Evolutionary conservation across 176 grass and related monocot species (phyloP), one percentile per base, ranked within the genome.

Genomic region (Oryza brachyantha): DNA sequence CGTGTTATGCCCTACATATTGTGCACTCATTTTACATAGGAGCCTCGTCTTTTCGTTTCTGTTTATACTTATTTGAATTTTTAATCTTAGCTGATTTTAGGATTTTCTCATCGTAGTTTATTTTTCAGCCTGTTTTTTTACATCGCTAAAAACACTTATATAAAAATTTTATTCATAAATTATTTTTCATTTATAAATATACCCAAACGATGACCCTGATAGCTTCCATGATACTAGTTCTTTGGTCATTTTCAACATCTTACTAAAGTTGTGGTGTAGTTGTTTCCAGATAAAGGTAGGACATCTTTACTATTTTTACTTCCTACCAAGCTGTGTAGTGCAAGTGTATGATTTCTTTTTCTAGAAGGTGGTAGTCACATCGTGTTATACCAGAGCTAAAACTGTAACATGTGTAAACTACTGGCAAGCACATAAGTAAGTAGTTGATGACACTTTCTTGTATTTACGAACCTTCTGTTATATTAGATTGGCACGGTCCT

Each of bases 401-500:
- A 9, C 1, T 2, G 50, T 22, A 55, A 48, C 26, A 31, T 32
- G 9, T 28, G 45, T 43, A 60, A 38, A 74, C 45, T 66, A 25
- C 16, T 57, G 12, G 66, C 28, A 52, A 34, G 64, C 62, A 50
- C 21, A 78, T n/a, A n/a, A n/a, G n/a, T 11, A 66, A 3, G 32
- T 50, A 62, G 5, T 37, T 66, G 10, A 58, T 64, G 32, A 41
- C 68, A 1, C 35, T 10, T 72, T 25, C 63, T 46, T 1, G 0
- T 72, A 39, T 80, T 64, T 57, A 7, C 59, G 13, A 54, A 32
- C 61, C 11, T 48, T 57, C 35, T 16, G 21, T 32, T 76, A 5
- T 70, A 66, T 77, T 72, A 97, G 94, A 87, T 92, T 70, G 94
- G 94, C 29, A 97, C 87, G 0, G 89, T 97, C 69, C 84, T 97